Evolutionary conservation across 2,329 filamentous ascomycete genomes (phyloP).

Genomic region (Chrysosporium queenslandicum): DNA sequence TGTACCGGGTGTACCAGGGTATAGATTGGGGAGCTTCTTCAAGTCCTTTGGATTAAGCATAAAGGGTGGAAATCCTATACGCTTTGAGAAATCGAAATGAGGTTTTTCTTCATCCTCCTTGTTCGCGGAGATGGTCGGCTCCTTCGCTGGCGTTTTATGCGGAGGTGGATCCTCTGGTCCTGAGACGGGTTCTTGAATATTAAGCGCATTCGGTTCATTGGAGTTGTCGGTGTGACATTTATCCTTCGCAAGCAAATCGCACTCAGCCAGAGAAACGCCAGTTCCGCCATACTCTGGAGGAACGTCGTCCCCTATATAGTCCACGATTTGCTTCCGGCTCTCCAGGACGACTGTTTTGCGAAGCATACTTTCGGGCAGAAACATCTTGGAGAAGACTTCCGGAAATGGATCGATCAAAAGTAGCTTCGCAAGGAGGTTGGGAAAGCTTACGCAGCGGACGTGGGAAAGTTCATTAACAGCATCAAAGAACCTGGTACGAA

Average conservation of each 20-base stretch:
- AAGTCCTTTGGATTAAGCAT: slow-evolving; percentile 13
- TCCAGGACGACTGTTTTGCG: neutral
- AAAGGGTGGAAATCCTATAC: slow-evolving; percentile 4
- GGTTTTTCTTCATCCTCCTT: neutral
- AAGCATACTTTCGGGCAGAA: neutral
- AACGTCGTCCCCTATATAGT: neutral
- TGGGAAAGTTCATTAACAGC: neutral
- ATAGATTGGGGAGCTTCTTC: neutral
- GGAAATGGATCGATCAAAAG: slow-evolving; percentile 1
- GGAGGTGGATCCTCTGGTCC: neutral
- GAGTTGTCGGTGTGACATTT: neutral
- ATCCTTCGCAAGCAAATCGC: slow-evolving; percentile 2
- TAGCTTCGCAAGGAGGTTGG: neutral
- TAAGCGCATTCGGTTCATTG: too few species aligned
- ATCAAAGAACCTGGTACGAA: neutral
- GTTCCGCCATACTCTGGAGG: slow-evolving; percentile 5
- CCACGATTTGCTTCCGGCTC: neutral
- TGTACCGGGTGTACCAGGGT: neutral
- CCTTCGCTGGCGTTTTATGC: neutral
- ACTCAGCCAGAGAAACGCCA: neutral
- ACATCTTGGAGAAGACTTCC: neutral
- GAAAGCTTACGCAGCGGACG: neutral
- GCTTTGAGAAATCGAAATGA: slow-evolving; percentile 4
- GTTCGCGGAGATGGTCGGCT: neutral
- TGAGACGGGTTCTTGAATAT: neutral